These are phyloP conservation scores for Ceratocystis colombiana DNA, from an alignment of 2,329 filamentous ascomycete species.

Conservation along the genomic window DNA sequence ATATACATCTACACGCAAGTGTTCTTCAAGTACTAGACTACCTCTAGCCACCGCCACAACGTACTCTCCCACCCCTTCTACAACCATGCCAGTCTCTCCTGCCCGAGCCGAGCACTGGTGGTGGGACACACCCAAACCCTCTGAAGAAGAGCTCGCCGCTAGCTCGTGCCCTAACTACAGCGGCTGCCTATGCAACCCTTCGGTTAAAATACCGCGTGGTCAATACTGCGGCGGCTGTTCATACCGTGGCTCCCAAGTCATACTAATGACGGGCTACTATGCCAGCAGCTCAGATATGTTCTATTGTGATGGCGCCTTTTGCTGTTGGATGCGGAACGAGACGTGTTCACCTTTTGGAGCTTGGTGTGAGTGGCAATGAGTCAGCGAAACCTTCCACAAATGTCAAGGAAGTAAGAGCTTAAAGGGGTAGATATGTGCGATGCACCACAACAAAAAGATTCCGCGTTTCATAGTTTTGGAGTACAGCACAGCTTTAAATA, in stretches of 20 bases:
- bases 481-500: neutral
- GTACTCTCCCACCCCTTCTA: neutral
- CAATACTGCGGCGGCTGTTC: conserved; percentile 15
- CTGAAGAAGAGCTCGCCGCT: neutral
- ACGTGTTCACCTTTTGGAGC: conserved; percentile 17
- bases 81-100: neutral
- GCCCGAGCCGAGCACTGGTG: neutral
- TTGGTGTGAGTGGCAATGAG: conserved; percentile 22
- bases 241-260: conserved; percentile 2
- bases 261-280: conserved; percentile 7
- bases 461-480: neutral
- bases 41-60: neutral
- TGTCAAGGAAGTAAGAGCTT: no score
- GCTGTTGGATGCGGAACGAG: conserved; percentile 24
- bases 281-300: conserved; percentile 1
- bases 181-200: conserved; percentile 13
- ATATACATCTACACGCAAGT: neutral
- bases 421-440: neutral
- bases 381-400: neutral
- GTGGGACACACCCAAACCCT: neutral
- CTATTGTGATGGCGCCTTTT: conserved; percentile 23
- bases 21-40: neutral
- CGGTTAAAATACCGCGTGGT: neutral
- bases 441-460: neutral
- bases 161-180: conserved; percentile 10